Evolutionary conservation across 129 eudicot genomes (phyloP), one percentile per base, ranked within the genome.

Genomic region (Helichrysum umbraculigerum): DNA sequence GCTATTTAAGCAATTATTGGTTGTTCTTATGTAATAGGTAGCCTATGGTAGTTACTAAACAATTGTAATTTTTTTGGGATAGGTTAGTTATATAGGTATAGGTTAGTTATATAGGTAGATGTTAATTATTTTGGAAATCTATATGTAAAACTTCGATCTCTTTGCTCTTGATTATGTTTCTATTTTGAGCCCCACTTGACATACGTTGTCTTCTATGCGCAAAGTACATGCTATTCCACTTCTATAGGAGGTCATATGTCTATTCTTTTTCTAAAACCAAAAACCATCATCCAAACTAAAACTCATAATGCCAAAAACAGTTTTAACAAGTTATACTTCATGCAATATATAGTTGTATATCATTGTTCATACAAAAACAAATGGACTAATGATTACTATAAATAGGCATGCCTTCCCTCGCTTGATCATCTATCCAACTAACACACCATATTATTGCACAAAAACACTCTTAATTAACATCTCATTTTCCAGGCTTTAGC

Each of bases 301-400:
- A 20, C 3, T 79, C 64, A 74, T 74, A 63, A 80, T 74, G 30
- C 76, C 71, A 60, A 44, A 76, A 7, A 57, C 30, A 65, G 34
- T 41, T 72, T 30, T 42, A 42, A 29, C 5, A 14, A 74, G 56
- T 80, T 80, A 74, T 67, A 68, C 51, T 20, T 15, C 33, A 47
- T 44, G 76, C 75, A 58, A 32, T 30, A 44, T 6, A 75, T n/a
- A 72, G 11, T 42, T 74, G 42, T 44, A 66, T 4, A 16, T 9
- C 10, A 6, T 33, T 74, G 4, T 73, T 41, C 71, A 54, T 51
- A 67, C 69, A 73, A 65, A 78, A 74, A 73, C 62, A 58, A 58
- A 32, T 57, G 80, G 37, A 58, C 73, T 33, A 79, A 80, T 80
- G 41, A 80, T 74, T 42, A 80, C 84, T 74, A 80, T 80, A 80